Percentiles rank a stretch among this genome's conserved stretches.
Evolutionary conservation across 164 flowering plant species (phyloP).

Genomic region (Warburgia ugandensis): DNA sequence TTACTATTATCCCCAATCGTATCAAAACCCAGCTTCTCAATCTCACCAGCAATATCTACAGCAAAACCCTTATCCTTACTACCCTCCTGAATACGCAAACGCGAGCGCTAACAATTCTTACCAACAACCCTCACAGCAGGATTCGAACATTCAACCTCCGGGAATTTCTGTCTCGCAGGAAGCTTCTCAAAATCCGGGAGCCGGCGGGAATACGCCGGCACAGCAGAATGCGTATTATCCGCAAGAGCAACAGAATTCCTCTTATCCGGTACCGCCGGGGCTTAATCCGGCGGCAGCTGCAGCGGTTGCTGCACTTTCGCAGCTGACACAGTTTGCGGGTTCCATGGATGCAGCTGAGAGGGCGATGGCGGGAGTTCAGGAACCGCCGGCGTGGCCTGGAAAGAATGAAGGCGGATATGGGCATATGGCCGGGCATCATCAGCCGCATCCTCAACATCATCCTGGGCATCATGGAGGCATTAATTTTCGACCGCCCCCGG

Average conservation of each 20-base stretch:
- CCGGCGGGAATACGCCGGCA: conserved; percentile 1
- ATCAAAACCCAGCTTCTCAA: conserved; percentile 1
- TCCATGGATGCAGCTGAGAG: conserved; percentile 35
- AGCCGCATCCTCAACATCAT: not conserved
- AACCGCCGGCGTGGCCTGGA: not conserved
- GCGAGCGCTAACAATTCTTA: conserved; percentile 4
- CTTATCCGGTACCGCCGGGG: conserved; percentile 12
- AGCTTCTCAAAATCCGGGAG: conserved; percentile 4
- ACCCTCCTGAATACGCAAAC: conserved; percentile 13
- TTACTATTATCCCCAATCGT: conserved; percentile 7
- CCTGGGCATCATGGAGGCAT: not conserved
- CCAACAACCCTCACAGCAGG: conserved; percentile 12
- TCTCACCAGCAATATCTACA: conserved; percentile 11
- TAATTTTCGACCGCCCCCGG: not conserved
- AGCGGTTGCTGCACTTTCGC: conserved; percentile 34
- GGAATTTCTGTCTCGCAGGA: conserved; percentile 12
- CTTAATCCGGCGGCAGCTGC: conserved; percentile 40
- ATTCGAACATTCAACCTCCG: conserved; percentile 21
- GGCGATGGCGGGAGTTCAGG: conserved; percentile 9
- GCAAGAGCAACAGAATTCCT: conserved; percentile 18
- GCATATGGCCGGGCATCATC: not conserved
- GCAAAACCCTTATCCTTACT: conserved; percentile 22
- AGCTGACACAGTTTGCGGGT: conserved; percentile 34
- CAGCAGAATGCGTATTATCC: conserved; percentile 5
- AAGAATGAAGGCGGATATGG: not conserved